Evolutionary conservation across 352 stramenopile species (phyloP).

Genomic region (Pythium coloratum): DNA sequence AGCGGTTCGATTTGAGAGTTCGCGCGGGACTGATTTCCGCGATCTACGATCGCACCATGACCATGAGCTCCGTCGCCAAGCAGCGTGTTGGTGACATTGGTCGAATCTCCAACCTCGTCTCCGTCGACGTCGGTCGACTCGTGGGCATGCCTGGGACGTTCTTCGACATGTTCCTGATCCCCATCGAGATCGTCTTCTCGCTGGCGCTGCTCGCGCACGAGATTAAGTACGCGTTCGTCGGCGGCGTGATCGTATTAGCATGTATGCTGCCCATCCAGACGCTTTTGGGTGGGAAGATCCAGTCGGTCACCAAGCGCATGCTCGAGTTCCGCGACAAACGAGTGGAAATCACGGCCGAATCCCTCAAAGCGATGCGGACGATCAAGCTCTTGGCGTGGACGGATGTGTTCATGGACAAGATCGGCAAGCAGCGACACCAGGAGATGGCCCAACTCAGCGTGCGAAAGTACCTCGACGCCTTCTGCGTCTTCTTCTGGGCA

Average conservation of each 20-base stretch:
- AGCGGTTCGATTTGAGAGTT: conserved; percentile 74
- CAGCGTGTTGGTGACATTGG: conserved; percentile 45
- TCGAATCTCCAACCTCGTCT: conserved; percentile 75
- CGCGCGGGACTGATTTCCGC: conserved; percentile 65
- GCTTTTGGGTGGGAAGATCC: conserved; percentile 73
- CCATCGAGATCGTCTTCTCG: conserved; percentile 70
- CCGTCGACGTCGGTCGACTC: conserved; percentile 74
- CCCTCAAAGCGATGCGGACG: conserved; percentile 67
- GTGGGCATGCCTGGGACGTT: conserved; percentile 66
- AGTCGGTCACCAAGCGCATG: conserved; percentile 65
- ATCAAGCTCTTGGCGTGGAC: conserved; percentile 84
- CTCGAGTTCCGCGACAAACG: conserved; percentile 82
- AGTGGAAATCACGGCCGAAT: conserved; percentile 65
- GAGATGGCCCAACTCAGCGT: conserved; percentile 72
- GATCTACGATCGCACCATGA: conserved; percentile 65
- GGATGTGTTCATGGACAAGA: conserved; percentile 40
- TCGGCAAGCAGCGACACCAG: conserved; percentile 47
- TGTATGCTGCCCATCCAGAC: conserved; percentile 89
- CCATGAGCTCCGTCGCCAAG: conserved; percentile 34
- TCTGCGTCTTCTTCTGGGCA: conserved; percentile 92
- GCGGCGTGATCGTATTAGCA: conserved; percentile 66
- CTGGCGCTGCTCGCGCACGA: conserved; percentile 71
- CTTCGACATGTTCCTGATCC: conserved; percentile 85
- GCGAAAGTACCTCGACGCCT: conserved; percentile 88
- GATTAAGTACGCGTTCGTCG: conserved; percentile 85